Conservation (phyloP, 2,329 filamentous ascomycete genomes). For the Plectosphaerella sp. region DNA sequence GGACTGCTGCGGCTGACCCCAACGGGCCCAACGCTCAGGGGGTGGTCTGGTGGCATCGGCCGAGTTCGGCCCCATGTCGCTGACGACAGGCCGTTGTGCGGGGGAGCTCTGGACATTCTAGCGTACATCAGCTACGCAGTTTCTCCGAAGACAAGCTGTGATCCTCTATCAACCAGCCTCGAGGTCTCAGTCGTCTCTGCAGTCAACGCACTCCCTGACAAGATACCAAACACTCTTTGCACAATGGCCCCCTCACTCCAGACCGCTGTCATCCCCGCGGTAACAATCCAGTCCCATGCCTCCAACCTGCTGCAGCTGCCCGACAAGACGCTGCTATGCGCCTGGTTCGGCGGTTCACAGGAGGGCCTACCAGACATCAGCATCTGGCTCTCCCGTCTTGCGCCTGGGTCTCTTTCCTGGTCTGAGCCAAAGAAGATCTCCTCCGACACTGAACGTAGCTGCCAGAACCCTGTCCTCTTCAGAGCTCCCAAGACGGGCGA, state of each 20-base stretch:
- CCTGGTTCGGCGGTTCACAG: slow-evolving; percentile 40
- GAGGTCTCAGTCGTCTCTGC: too few species aligned
- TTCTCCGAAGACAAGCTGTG: too few species aligned
- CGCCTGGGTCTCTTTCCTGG: slow-evolving; percentile 24
- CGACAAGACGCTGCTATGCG: slow-evolving; percentile 34
- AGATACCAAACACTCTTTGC: background rate
- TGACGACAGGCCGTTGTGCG: too few species aligned
- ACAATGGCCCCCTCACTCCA: background rate
- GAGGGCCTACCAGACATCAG: slow-evolving; percentile 39
- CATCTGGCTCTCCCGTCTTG: slow-evolving; percentile 34
- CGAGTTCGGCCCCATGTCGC: too few species aligned
- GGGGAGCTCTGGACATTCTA: too few species aligned
- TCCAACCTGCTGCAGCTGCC: slow-evolving; percentile 36
- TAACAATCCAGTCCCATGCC: slow-evolving; percentile 37
- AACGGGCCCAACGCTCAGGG: too few species aligned
- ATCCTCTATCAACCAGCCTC: too few species aligned
- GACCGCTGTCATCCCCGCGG: slow-evolving; percentile 24
- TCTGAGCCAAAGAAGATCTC: slow-evolving; percentile 28
- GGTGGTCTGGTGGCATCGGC: too few species aligned
- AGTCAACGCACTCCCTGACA: too few species aligned
- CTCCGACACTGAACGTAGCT: slow-evolving; percentile 31
- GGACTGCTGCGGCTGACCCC: too few species aligned
- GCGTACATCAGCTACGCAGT: too few species aligned
- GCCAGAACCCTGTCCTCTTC: slow-evolving; percentile 40
- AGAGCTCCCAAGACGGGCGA: slow-evolving; percentile 23